Evolutionary conservation across 441 rosid genomes (phyloP).

Genomic region (Erodium texanum): DNA sequence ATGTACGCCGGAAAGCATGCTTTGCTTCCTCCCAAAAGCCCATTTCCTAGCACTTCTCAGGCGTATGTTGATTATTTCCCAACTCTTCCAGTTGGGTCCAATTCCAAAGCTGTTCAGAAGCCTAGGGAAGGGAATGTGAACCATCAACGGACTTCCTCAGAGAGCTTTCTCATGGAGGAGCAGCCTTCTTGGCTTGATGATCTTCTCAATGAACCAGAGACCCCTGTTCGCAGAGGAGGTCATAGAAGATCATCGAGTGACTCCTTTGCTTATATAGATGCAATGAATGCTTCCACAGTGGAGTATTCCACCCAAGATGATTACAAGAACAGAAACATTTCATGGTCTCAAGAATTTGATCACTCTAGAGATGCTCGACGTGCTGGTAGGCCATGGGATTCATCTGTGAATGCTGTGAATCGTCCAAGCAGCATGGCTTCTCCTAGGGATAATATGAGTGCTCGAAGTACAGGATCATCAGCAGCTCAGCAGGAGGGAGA

Average conservation of each 20-base stretch:
- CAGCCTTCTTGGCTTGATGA: constrained; percentile 82
- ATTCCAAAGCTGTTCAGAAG: constrained; percentile 62
- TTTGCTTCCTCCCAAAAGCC: constrained; percentile 89
- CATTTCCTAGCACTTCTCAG: constrained; percentile 67
- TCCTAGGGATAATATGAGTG: constrained; percentile 39
- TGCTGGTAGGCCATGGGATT: constrained; percentile 46
- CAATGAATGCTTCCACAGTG: constrained; percentile 47
- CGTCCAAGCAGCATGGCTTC: constrained; percentile 45
- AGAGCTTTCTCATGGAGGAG: constrained; percentile 65
- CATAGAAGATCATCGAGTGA: constrained; percentile 99
- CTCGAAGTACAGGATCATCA: constrained; percentile 45
- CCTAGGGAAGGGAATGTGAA: constrained; percentile 45
- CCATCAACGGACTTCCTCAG: constrained; percentile 94
- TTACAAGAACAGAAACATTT: constrained; percentile 34
- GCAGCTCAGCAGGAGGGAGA: constrained; percentile 45
- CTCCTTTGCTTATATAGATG: constrained; percentile 82
- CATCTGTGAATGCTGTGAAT: constrained; percentile 31
- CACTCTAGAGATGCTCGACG: constrained; percentile 43
- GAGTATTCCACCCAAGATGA: constrained; percentile 61
- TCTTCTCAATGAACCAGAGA: constrained; percentile 94
- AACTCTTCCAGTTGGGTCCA: constrained; percentile 46
- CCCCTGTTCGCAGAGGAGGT: constrained; percentile 77
- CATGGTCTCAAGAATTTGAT: constrained; percentile 54
- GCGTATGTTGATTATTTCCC: constrained; percentile 59
- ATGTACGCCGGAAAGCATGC: constrained; percentile 71